These are phyloP conservation scores for Ilyonectria mors-panacis DNA, from an alignment of 2,329 filamentous ascomycete genomes.

Conservation along the genomic window DNA sequence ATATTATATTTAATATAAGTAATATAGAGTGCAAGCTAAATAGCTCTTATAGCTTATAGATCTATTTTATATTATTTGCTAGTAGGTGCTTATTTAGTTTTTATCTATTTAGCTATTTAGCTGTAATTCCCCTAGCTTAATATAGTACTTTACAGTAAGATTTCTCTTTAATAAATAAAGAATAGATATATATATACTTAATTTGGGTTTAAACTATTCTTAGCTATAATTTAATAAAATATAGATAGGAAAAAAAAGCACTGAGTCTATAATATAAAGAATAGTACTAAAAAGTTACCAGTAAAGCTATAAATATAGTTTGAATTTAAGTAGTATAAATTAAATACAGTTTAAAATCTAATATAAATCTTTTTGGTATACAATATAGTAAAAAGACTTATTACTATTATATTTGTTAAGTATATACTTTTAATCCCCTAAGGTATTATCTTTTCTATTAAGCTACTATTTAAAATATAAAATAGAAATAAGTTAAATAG, in stretches of 20 bases:
- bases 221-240: slow-evolving; percentile 48
- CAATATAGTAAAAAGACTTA: slow-evolving; percentile 74
- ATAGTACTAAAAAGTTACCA: slow-evolving; percentile 78
- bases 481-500: slow-evolving; percentile 78
- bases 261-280: slow-evolving; percentile 73
- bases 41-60: no score
- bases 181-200: no score
- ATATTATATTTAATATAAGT: no score
- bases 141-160: no score
- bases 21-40: no score
- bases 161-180: no score
- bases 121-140: no score
- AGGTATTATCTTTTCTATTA: slow-evolving; percentile 15
- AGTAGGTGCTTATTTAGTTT: no score
- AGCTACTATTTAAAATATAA: slow-evolving; percentile 66
- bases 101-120: no score
- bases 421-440: slow-evolving; percentile 30
- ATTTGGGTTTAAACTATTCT: no score
- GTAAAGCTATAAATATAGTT: slow-evolving; percentile 65
- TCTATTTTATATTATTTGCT: no score
- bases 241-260: slow-evolving; percentile 58
- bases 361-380: slow-evolving; percentile 85
- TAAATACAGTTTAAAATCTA: slow-evolving; percentile 82
- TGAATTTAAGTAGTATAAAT: slow-evolving; percentile 76
- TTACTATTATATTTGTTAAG: slow-evolving; percentile 34